Conservation (phyloP, 768 basidiomycete species). For the Boletus subcaerulescens region DNA sequence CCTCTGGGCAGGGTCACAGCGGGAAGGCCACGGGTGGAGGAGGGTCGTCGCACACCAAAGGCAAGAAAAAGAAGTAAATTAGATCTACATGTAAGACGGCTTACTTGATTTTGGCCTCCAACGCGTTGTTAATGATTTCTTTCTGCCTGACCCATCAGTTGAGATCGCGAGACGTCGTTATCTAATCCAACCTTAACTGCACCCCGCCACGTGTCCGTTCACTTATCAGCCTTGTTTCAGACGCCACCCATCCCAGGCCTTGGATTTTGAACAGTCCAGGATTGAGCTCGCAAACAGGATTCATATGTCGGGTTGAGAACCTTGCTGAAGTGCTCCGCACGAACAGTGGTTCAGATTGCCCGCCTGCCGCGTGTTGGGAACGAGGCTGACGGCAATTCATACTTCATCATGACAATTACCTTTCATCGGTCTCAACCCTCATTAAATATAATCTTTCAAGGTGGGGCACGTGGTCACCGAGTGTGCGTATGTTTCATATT, state of each 20-base stretch:
- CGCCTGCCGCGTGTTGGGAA: conserved; percentile 27
- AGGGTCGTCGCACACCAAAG: conserved; percentile 41
- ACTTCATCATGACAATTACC: conserved; percentile 21
- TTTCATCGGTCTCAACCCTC: conserved; percentile 23
- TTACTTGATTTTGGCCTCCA: conserved; percentile 14
- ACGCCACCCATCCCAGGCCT: not conserved
- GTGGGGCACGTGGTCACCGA: conserved; percentile 16
- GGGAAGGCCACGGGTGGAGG: conserved; percentile 40
- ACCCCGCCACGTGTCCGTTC: conserved; percentile 16
- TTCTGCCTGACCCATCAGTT: conserved; percentile 16
- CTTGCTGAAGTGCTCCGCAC: not conserved
- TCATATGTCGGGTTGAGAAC: not conserved
- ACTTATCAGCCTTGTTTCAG: not conserved
- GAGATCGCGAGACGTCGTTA: conserved; percentile 22
- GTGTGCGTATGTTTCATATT: conserved; percentile 8
- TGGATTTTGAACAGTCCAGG: conserved; percentile 3
- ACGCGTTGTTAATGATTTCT: conserved; percentile 23
- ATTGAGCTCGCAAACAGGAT: not conserved
- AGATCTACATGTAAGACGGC: conserved; percentile 23
- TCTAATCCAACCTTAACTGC: conserved; percentile 25
- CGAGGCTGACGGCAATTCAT: conserved; percentile 29
- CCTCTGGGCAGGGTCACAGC: conserved; percentile 21
- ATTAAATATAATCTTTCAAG: conserved; percentile 11
- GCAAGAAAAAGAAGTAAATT: conserved; percentile 67
- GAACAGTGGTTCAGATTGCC: conserved; percentile 16